These are phyloP conservation scores for Trametes polyzona DNA, from an alignment of 1,284 basidiomycete species.

Conservation along the genomic window DNA sequence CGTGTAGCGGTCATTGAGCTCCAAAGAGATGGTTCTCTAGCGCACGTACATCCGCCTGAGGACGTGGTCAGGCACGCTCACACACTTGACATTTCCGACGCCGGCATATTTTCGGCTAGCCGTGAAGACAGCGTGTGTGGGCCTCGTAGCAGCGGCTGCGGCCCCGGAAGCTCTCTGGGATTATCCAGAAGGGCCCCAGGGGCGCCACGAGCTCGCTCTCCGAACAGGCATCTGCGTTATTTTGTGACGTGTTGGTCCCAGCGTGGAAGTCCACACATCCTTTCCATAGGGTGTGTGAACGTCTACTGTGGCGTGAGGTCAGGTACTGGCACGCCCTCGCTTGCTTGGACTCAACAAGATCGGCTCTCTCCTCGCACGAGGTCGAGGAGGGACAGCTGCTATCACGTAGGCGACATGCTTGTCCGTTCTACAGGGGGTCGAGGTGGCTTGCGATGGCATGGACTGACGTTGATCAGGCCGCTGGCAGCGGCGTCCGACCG, in stretches of 20 bases:
- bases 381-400: background rate
- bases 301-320: constrained; percentile 1
- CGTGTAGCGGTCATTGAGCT: background rate
- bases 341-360: background rate
- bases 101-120: constrained; percentile 9
- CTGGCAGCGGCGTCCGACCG: background rate
- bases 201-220: background rate
- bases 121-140: constrained; percentile 1
- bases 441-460: background rate
- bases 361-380: background rate
- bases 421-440: background rate
- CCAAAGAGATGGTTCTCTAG: background rate
- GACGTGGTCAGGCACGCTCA: constrained; percentile 4
- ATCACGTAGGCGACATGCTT: background rate
- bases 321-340: background rate
- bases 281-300: constrained; percentile 2
- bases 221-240: background rate
- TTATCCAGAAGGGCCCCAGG: background rate
- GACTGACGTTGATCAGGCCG: background rate
- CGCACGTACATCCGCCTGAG: no score
- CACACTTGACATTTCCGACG: background rate
- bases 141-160: background rate
- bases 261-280: background rate
- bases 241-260: background rate
- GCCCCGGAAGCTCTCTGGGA: background rate